phyloP scores from a whole-genome alignment of 768 basidiomycete species.

The Lactarius trivialis region DNA sequence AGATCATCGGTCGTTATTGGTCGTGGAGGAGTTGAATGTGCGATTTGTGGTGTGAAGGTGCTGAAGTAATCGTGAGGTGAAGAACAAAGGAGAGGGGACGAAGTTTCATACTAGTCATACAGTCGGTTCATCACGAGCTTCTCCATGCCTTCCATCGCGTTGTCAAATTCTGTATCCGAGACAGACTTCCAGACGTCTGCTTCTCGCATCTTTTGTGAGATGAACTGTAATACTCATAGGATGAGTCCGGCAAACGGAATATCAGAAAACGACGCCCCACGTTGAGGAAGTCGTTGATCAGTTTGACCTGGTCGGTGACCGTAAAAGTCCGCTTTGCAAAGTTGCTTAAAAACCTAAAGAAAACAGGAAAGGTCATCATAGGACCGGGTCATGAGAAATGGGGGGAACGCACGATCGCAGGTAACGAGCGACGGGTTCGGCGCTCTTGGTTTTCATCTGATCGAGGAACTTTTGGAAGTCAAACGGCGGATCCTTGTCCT shows the following conservation, averaged over 20 bases:
- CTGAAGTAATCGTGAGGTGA: slow-evolving; percentile 36
- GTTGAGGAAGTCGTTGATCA: slow-evolving; percentile 88
- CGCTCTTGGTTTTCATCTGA: slow-evolving; percentile 82
- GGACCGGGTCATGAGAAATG: slow-evolving; percentile 22
- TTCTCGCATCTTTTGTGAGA: slow-evolving; percentile 79
- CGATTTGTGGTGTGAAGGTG: slow-evolving; percentile 87
- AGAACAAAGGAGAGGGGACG: not conserved
- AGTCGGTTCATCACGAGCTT: slow-evolving; percentile 98
- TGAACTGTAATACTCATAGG: slow-evolving; percentile 54
- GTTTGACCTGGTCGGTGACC: slow-evolving; percentile 88
- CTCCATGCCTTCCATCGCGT: slow-evolving; percentile 98
- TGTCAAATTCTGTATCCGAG: slow-evolving; percentile 83
- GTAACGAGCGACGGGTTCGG: slow-evolving; percentile 93
- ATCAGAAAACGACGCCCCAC: slow-evolving; percentile 39
- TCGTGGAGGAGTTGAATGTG: slow-evolving; percentile 54
- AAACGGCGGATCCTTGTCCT: slow-evolving; percentile 47
- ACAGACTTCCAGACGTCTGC: slow-evolving; percentile 77
- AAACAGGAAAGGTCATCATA: not conserved
- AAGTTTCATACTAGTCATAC: slow-evolving; percentile 79
- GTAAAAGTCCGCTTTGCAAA: slow-evolving; percentile 90
- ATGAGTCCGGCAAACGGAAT: slow-evolving; percentile 12
- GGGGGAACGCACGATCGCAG: slow-evolving; percentile 72
- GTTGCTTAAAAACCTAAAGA: slow-evolving; percentile 78
- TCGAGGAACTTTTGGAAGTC: slow-evolving; percentile 95
- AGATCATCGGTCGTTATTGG: slow-evolving; percentile 90